Evolutionary conservation across 1,139 yeast genomes (phyloP), one percentile per base, ranked within the genome.

Genomic region (Yamadazyma atmosphaerica): DNA sequence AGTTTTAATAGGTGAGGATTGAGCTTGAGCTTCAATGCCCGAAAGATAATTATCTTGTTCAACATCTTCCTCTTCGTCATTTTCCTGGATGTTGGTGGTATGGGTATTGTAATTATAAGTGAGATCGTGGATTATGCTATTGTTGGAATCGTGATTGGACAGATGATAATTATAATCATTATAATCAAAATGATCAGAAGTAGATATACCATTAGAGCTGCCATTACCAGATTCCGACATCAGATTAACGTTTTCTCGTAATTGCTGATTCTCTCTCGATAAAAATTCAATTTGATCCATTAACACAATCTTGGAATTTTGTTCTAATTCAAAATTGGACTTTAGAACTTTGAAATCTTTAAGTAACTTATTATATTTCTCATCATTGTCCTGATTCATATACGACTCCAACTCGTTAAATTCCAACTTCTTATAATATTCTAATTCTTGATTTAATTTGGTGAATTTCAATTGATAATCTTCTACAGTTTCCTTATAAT

Each of bases 241-340:
- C n/a, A 23, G 18, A 31, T 41, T 35, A 21, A 56, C 58, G 23
- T 52, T 51, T 19, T 42, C 35, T 36, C 32, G 50, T 29, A 40
- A 52, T 31, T 62, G 59, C 27, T 61, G 62, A 42, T 65, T 68
- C 46, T 72, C 70, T 40, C 63, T 65, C 31, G 74, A 64, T 45
- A 77, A 60, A 49, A 60, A 61, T 50, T 78, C 83, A 32, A 78
- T 63, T 56, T 78, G 81, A 48, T 77, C 81, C 42, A 78, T 74
- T 37, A 78, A 68, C 31, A 74, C 64, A 44, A 74, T 57, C 46
- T 77, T 77, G 39, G 77, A 73, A 45, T 72, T 77, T 43, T 68
- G 67, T 51, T 74, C 78, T 24, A 78, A 58, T 55, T 62, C 76
- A 49, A 49, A 74, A 51, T 66, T 68, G 51, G 67, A 69, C 55